A percentile compares a stretch with the other conserved stretches of the same genome.
Conservation (phyloP, 2,329 filamentous ascomycete genomes). For the Neocucurbitaria cava region DNA sequence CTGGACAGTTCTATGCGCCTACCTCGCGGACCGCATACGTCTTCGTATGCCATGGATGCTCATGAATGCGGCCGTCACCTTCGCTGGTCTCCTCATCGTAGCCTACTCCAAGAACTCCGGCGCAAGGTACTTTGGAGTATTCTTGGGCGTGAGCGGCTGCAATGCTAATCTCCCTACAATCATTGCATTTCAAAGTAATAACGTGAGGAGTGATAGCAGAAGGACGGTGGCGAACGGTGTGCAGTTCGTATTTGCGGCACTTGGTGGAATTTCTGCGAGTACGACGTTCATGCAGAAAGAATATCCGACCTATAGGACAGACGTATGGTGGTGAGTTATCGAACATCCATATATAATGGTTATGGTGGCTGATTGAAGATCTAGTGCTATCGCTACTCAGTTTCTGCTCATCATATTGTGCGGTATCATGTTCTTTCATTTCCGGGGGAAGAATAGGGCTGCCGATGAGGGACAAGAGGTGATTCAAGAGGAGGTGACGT, state of each 20-base stretch:
- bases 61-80: slow-evolving; percentile 20
- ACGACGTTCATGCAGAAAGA: slow-evolving; percentile 43
- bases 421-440: slow-evolving; percentile 21
- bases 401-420: slow-evolving; percentile 27
- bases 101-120: slow-evolving; percentile 29
- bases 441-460: slow-evolving; percentile 15
- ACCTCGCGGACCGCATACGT: slow-evolving; percentile 41
- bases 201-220: slow-evolving; percentile 41
- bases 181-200: slow-evolving; percentile 42
- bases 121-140: slow-evolving; percentile 43
- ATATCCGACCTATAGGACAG: slow-evolving; percentile 35
- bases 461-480: slow-evolving; percentile 3
- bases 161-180: slow-evolving; percentile 42
- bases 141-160: slow-evolving; percentile 39
- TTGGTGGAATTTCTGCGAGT: slow-evolving; percentile 41
- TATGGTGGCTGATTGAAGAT: not conserved
- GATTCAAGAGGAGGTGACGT: slow-evolving; percentile 6
- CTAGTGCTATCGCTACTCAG: slow-evolving; percentile 18
- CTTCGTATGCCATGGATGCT: slow-evolving; percentile 40
- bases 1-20: slow-evolving; percentile 41
- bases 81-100: slow-evolving; percentile 24
- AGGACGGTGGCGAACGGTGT: slow-evolving; percentile 37
- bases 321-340: slow-evolving; percentile 30
- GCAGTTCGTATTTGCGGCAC: slow-evolving; percentile 41
- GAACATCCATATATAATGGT: not conserved